Percentiles rank a stretch among this genome's conserved stretches.
Conservation (phyloP, 1,139 yeast species). For the Debaryomyces robertsiae region DNA sequence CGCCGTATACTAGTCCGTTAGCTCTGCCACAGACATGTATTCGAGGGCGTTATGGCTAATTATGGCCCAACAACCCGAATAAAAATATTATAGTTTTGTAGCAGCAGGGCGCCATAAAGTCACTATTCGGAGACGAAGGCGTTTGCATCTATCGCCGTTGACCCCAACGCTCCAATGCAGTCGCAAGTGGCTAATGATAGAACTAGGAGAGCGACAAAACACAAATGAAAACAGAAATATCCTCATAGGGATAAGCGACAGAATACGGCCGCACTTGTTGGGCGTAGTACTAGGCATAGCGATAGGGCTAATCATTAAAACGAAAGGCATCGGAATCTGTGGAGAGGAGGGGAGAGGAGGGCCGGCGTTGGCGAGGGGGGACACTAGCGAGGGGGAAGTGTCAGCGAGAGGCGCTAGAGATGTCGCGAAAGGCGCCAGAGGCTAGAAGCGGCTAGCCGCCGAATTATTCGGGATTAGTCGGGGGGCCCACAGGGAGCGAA, state of each 20-base stretch:
- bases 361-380: too few species aligned
- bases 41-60: background rate
- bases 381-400: background rate
- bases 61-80: too few species aligned
- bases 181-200: background rate
- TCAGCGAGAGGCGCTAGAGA: background rate
- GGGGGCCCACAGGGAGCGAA: too few species aligned
- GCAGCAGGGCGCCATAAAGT: background rate
- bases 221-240: too few species aligned
- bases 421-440: background rate
- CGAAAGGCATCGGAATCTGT: too few species aligned
- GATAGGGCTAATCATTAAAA: too few species aligned
- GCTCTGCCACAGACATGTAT: too few species aligned
- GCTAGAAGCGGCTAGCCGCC: background rate
- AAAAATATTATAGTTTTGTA: too few species aligned
- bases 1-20: too few species aligned
- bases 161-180: constrained; percentile 4
- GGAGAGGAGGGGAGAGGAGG: too few species aligned
- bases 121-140: constrained; percentile 4
- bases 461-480: too few species aligned
- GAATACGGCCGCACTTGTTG: constrained; percentile 16
- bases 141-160: constrained; percentile 10
- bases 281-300: background rate
- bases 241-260: background rate
- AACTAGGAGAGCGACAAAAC: too few species aligned